Evolutionary conservation across 768 basidiomycete genomes (phyloP), one percentile per base, ranked within the genome.

Genomic region (Collybiopsis confluens): DNA sequence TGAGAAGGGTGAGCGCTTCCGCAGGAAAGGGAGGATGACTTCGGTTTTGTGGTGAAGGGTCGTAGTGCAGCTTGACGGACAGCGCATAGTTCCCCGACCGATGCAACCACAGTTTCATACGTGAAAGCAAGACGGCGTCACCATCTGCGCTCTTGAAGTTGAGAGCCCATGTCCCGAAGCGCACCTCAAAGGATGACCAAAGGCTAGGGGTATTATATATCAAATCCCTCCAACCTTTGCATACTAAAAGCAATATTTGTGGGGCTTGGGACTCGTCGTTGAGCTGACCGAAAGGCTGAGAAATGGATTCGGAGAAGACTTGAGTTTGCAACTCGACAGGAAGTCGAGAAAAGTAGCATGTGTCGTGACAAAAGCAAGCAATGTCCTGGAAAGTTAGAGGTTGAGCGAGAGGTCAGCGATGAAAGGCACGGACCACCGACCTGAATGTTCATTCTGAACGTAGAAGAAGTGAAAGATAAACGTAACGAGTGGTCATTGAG

Each of bases 261-360:
- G 79, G 77, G 0, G 69, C 70, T 45, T 69, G 68, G 26, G 15
- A 21, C 27, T 62, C 57, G 45, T 61, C 45, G 50, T 58, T 60
- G 30, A 77, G 61, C n/a, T 52, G 60, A 27, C 71, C 68, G 53
- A 69, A 70, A 0, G 59, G 50, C 18, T 65, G 59, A 11, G 58
- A 53, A n/a, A 73, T 58, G 57, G 71, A 74, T 16, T 68, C 65
- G 8, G 61, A 58, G 60, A 80, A 80, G 33, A 82, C 74, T 61
- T 78, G 74, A 33, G 71, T 68, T 27, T 72, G 68, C 3, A 81
- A 61, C 60, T 81, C 80, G 1, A 72, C 41, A 4, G 79, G 78
- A 6, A 81, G 64, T 13, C 60, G 56, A 45, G 67, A 62, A 54
- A 80, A 73, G 35, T 59, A 42, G 35, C 47, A 48, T 38, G 23